Conservation (phyloP, 1,139 yeast genomes). For the Nakaseomyces sp. region DNA sequence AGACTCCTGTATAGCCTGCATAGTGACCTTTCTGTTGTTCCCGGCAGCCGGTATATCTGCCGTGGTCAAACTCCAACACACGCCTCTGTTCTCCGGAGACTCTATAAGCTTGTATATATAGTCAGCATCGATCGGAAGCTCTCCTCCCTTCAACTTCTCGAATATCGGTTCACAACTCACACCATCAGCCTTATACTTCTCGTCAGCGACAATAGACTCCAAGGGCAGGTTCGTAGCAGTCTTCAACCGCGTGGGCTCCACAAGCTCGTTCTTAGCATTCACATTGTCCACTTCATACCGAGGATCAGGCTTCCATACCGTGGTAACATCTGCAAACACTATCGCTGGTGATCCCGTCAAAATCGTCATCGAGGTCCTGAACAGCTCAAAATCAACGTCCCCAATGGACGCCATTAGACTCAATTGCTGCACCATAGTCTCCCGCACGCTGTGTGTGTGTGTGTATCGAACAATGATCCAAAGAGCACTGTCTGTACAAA, state of each 20-base stretch:
- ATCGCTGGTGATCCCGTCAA: constrained; percentile 32
- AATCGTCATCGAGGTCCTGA: constrained; percentile 30
- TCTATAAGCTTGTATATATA: constrained; percentile 4
- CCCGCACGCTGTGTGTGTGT: too few species aligned
- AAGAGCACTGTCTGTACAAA: too few species aligned
- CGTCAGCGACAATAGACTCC: constrained; percentile 4
- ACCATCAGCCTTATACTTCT: constrained; percentile 6
- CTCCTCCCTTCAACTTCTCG: constrained; percentile 9
- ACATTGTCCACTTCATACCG: constrained; percentile 22
- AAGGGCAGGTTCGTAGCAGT: constrained; percentile 23
- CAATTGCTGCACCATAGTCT: constrained; percentile 35
- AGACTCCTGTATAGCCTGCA: constrained; percentile 64
- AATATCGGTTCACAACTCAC: constrained; percentile 8
- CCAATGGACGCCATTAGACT: constrained; percentile 30
- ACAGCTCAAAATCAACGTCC: constrained; percentile 28
- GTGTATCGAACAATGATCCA: too few species aligned
- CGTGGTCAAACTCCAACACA: constrained; percentile 55
- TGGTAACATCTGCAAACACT: constrained; percentile 25
- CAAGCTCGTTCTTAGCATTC: constrained; percentile 27
- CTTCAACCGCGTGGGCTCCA: constrained; percentile 28
- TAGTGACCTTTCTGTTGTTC: constrained; percentile 47
- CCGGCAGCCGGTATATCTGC: constrained; percentile 88
- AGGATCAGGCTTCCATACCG: constrained; percentile 31
- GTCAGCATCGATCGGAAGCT: constrained; percentile 8
- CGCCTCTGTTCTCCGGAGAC: neutral